phyloP scores from a whole-genome alignment of 495 filamentous ascomycete species.

The Neurospora terricola region DNA sequence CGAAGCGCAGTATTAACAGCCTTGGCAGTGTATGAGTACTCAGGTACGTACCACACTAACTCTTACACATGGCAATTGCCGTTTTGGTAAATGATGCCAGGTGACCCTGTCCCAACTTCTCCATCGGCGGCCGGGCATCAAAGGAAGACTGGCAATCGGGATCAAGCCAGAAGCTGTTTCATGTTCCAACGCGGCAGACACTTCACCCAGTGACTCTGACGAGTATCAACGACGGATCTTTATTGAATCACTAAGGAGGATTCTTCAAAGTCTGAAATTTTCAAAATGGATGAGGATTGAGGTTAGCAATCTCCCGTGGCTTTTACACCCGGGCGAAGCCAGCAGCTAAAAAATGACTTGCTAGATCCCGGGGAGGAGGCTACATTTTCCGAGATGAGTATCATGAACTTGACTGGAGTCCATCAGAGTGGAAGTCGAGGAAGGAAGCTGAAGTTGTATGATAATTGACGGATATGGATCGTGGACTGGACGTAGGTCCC shows the following conservation, averaged over 20 bases:
- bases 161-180: neutral
- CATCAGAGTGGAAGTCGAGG: neutral
- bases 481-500: neutral
- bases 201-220: neutral
- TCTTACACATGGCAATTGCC: neutral
- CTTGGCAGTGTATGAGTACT: neutral
- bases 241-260: neutral
- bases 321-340: neutral
- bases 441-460: neutral
- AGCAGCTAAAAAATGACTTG: neutral
- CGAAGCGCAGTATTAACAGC: neutral
- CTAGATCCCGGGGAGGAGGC: neutral
- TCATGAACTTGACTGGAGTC: neutral
- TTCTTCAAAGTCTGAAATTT: no score
- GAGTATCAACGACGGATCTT: neutral
- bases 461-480: no score
- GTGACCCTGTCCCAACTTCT: neutral
- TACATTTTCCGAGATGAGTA: neutral
- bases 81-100: neutral
- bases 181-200: neutral
- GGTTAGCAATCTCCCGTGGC: no score
- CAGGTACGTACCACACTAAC: neutral
- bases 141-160: neutral
- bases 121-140: neutral
- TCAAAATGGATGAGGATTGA: no score